Percentiles rank a stretch among this genome's conserved stretches.
Evolutionary conservation across 106 monocot genomes (phyloP).

Genomic region (Apostasia shenzhenica): DNA sequence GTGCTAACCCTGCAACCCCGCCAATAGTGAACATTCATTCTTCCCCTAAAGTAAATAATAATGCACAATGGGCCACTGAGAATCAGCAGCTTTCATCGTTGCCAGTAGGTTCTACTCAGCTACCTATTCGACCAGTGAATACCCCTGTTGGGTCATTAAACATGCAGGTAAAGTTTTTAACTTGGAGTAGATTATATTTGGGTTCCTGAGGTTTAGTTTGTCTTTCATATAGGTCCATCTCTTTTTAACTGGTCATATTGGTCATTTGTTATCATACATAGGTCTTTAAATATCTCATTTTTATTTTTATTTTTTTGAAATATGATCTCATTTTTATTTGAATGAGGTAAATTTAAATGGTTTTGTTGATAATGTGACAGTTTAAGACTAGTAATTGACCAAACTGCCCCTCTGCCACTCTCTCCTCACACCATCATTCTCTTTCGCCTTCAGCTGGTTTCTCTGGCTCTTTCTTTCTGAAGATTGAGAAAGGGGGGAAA

Average conservation of each 20-base stretch:
- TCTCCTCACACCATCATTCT: background rate
- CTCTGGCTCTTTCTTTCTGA: background rate
- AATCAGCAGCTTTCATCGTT: slow-evolving; percentile 5
- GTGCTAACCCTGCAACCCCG: slow-evolving; percentile 1
- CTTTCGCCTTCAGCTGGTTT: background rate
- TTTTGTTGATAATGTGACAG: background rate
- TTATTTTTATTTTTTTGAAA: slow-evolving; percentile 10
- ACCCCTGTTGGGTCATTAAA: slow-evolving; percentile 3
- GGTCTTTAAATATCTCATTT: slow-evolving; percentile 30
- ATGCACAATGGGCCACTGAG: slow-evolving; percentile 11
- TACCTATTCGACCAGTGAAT: background rate
- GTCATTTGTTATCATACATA: slow-evolving; percentile 34
- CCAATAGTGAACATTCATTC: background rate
- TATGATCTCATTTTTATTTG: slow-evolving; percentile 12
- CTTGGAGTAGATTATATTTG: slow-evolving; percentile 43
- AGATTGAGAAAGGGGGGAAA: background rate
- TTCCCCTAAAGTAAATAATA: slow-evolving; percentile 8
- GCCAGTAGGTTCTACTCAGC: slow-evolving; percentile 1
- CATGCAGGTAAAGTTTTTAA: slow-evolving; percentile 17
- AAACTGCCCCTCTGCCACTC: background rate
- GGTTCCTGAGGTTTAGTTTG: slow-evolving; percentile 39
- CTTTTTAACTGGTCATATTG: slow-evolving; percentile 24
- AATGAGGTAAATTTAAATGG: background rate
- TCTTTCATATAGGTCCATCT: slow-evolving; percentile 2
- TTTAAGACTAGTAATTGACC: background rate